Evolutionary conservation across 2,329 filamentous ascomycete species (phyloP).

Genomic region (Talaromyces sp.): DNA sequence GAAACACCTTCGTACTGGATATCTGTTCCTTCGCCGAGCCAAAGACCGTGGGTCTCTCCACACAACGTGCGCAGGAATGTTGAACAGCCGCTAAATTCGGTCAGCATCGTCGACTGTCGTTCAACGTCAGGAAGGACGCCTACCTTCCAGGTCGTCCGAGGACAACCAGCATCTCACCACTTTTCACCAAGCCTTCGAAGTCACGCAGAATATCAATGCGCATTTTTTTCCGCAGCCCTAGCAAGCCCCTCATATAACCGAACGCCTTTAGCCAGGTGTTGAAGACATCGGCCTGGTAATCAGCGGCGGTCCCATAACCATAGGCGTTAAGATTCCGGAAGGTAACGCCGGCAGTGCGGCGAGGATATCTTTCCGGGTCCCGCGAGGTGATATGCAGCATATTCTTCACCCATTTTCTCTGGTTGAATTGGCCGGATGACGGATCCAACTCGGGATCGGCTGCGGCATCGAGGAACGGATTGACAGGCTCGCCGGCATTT

Average conservation of each 20-base stretch:
- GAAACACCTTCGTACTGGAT: constrained; percentile 65
- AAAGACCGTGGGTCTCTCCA: constrained; percentile 73
- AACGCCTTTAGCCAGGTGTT: constrained; percentile 32
- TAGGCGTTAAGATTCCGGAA: constrained; percentile 42
- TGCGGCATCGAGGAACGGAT: constrained; percentile 31
- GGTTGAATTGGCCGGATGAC: constrained; percentile 36
- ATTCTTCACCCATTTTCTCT: constrained; percentile 41
- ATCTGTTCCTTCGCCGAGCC: constrained; percentile 60
- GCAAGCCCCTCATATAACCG: constrained; percentile 24
- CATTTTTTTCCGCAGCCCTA: constrained; percentile 30
- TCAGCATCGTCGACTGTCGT: neutral
- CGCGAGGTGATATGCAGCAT: constrained; percentile 27
- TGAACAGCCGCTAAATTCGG: constrained; percentile 50
- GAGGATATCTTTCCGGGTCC: constrained; percentile 28
- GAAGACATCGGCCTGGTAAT: constrained; percentile 41
- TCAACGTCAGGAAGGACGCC: neutral
- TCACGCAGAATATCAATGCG: constrained; percentile 58
- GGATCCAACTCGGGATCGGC: constrained; percentile 37
- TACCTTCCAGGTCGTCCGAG: constrained; percentile 43
- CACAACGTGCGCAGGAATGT: constrained; percentile 78
- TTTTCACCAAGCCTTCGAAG: constrained; percentile 59
- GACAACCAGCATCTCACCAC: constrained; percentile 54
- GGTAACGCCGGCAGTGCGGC: constrained; percentile 33
- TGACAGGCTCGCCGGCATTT: constrained; percentile 14
- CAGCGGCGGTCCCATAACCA: constrained; percentile 36